These are phyloP conservation scores for Russula brevipes DNA, from an alignment of 768 basidiomycete genomes.

Conservation along the genomic window DNA sequence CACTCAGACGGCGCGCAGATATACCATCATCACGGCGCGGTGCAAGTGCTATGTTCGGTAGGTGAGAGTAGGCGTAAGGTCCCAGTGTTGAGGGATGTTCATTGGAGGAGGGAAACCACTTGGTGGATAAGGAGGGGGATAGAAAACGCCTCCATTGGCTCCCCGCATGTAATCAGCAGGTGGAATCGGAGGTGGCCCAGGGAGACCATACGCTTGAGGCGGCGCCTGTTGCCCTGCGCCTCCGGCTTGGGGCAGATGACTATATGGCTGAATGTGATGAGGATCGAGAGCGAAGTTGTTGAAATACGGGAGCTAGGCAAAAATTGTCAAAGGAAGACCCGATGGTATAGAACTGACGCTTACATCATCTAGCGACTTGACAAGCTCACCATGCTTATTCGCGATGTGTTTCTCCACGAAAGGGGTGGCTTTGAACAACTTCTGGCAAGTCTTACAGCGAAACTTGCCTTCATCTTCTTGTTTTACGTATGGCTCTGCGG, in stretches of 20 bases:
- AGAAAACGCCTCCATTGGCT: slow-evolving; percentile 20
- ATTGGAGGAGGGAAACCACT: slow-evolving; percentile 35
- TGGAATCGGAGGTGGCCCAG: slow-evolving; percentile 44
- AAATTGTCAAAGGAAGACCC: slow-evolving; percentile 23
- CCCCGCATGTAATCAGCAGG: slow-evolving; percentile 33
- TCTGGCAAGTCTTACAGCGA: slow-evolving; percentile 93
- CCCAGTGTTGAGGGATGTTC: slow-evolving; percentile 43
- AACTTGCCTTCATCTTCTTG: slow-evolving; percentile 97
- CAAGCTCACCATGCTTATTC: slow-evolving; percentile 87
- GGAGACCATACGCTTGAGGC: slow-evolving; percentile 81
- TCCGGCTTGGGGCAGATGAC: slow-evolving; percentile 63
- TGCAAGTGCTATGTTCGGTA: slow-evolving; percentile 34
- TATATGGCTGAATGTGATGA: slow-evolving; percentile 81
- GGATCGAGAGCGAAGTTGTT: slow-evolving; percentile 98
- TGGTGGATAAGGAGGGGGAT: slow-evolving; percentile 43
- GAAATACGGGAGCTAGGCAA: slow-evolving; percentile 72
- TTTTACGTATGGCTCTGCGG: slow-evolving; percentile 77
- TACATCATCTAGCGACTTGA: slow-evolving; percentile 83
- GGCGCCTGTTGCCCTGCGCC: slow-evolving; percentile 71
- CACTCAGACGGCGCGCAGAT: slow-evolving; percentile 64
- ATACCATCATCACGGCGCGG: slow-evolving; percentile 55
- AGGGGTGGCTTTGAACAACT: slow-evolving; percentile 94
- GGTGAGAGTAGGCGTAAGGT: slow-evolving; percentile 43
- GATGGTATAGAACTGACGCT: slow-evolving; percentile 26
- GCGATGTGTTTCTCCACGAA: slow-evolving; percentile 98